Evolutionary conservation across 257 asterid genomes (phyloP).

Genomic region (Solanum chilense): DNA sequence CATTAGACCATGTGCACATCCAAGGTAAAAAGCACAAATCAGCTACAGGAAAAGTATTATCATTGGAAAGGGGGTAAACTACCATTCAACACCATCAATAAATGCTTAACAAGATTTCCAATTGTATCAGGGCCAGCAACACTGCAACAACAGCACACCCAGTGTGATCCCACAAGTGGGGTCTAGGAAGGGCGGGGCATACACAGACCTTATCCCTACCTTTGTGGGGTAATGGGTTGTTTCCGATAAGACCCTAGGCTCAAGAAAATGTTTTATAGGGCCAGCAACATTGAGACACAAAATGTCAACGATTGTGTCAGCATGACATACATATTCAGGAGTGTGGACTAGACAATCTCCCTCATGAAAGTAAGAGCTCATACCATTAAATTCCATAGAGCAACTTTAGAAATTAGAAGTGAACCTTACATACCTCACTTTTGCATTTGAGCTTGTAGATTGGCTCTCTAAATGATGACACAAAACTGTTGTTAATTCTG

Average conservation of each 20-base stretch:
- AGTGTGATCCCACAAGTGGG: background rate
- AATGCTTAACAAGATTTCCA: background rate
- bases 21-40: background rate
- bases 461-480: conserved; percentile 98
- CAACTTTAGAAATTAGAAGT: background rate
- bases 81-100: background rate
- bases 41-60: background rate
- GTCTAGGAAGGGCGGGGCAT: background rate
- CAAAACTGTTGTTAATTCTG: conserved; percentile 97
- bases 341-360: background rate
- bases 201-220: background rate
- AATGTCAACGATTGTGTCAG: background rate
- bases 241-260: background rate
- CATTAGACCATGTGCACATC: background rate
- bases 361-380: background rate
- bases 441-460: conserved; percentile 95
- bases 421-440: conserved; percentile 59
- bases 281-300: background rate
- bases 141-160: background rate
- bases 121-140: background rate
- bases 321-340: background rate
- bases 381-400: background rate
- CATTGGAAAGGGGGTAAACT: background rate
- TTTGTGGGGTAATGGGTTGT: background rate
- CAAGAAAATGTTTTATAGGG: background rate